Evolutionary conservation across 2,329 filamentous ascomycete species (phyloP), one percentile per base, ranked within the genome.

Genomic region (Neonectria neomacrospora): DNA sequence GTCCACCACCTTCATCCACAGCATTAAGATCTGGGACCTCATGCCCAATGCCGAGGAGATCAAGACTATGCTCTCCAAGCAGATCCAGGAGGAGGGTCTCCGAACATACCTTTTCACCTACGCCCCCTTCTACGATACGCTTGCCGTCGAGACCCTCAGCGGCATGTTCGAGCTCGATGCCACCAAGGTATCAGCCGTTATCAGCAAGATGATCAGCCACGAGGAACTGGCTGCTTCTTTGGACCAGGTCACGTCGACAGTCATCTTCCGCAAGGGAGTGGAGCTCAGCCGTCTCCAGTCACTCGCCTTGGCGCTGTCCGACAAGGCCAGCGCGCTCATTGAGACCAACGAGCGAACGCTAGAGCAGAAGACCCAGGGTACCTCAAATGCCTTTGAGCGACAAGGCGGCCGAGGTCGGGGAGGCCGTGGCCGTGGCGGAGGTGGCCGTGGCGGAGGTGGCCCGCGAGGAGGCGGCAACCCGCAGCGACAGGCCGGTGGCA

Each of bases 151-250:
- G 70, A 96, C 94, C 23, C 87, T 99, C 65, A 91, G 93, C 67
- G 85, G 84, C 70, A 99, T 99, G 96, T 99, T 99, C 80, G 96
- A 99, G 81, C 90, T 99, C 23, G 88, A 94, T 61, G 84, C 91
- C 72, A 88, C 91, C 82, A 98, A 98, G 87, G 94, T 97, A 54
- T 86, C 92, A n/a, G 94, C 96, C 37, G 90, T 99, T 59, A 90
- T 99, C 75, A 97, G 93, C 86, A 97, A 97, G 85, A 99, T 99
- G 96, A 98, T 99, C 80, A 97, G 94, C 75, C 96, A 99, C 84
- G 96, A 99, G 82, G 96, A 99, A 81, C 90, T 99, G 53, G 93
- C 92, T 10, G 96, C 96, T 45, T 96, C 96, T 39, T 89, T 99
- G 28, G 96, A 99, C 84, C 96, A 99, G 82, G 95, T 99, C 81